Evolutionary conservation across 331 rosid species (phyloP), one percentile per base, ranked within the genome.

Genomic region (Malus hybrid): DNA sequence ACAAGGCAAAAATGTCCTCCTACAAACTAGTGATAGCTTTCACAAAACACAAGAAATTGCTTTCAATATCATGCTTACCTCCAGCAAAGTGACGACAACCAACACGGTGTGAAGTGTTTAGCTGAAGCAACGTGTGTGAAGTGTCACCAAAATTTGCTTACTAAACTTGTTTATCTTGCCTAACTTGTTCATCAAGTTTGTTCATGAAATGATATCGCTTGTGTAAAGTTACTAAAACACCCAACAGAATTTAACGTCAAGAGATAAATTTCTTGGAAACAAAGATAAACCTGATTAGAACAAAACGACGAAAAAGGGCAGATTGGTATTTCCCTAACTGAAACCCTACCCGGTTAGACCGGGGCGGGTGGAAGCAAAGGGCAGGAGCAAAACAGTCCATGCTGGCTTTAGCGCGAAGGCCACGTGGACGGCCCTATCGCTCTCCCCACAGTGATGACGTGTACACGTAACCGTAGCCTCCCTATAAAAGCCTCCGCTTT

Each of bases 381-480:
- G 81, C n/a, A 20, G 85, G 82, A 63, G 68, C 31, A 71, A 42
- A 57, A 19, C 6, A 20, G 61, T n/a, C 60, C 36, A 27, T 10
- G 7, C 60, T 67, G 82, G 80, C 80, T 75, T 74, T 46, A 82
- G 71, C 3, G 34, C 48, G 8, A 60, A 22, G 1, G 90, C 89
- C 91, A 90, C 93, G 93, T 86, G 87, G 73, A 81, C 20, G 60
- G 20, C 14, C 67, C 33, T 64, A 60, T 20, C 31, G 27, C 55
- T 65, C 76, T 83, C 85, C 91, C 86, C 88, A 79, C 36, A 60
- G 1, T 44, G 86, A 66, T 91, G 97, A 91, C 96, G 94, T 90
- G 97, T 87, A 70, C 84, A 59, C 46, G 65, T 80, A 87, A 85
- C 88, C 91, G 81, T 20, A 90, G 97, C 96, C 96, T 90, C 97